Evolutionary conservation across 331 rosid genomes (phyloP).

Genomic region (Telfairia occidentalis): DNA sequence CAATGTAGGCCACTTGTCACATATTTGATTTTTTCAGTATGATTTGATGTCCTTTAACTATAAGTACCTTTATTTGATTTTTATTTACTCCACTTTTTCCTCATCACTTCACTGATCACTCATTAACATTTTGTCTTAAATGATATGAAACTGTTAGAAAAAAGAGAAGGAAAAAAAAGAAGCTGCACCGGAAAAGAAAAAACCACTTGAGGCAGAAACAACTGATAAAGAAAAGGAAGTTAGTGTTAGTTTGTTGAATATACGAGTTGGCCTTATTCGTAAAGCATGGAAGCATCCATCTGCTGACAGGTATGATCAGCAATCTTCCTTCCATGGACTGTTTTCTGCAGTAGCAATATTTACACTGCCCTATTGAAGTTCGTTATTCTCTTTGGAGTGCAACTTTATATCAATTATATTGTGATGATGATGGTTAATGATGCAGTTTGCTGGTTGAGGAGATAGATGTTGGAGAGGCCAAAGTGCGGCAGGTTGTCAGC

Average conservation of each 20-base stretch:
- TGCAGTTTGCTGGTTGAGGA: slow-evolving; percentile 93
- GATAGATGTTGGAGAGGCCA: slow-evolving; percentile 84
- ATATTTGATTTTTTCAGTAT: background rate
- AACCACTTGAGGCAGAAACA: slow-evolving; percentile 38
- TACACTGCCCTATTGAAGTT: background rate
- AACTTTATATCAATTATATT: background rate
- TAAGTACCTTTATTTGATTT: background rate
- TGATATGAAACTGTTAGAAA: slow-evolving; percentile 27
- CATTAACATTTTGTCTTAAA: slow-evolving; percentile 2
- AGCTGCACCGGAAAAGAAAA: slow-evolving; percentile 44
- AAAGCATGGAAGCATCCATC: slow-evolving; percentile 99
- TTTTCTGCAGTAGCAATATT: background rate
- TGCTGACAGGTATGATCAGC: slow-evolving; percentile 63
- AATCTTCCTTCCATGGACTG: background rate
- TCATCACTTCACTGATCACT: background rate
- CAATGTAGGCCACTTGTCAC: background rate
- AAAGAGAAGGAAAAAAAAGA: slow-evolving; percentile 41
- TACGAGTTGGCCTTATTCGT: slow-evolving; percentile 74
- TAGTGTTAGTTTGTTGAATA: slow-evolving; percentile 79
- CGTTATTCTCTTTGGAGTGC: background rate
- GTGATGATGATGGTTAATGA: background rate
- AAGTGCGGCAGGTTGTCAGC: slow-evolving; percentile 84
- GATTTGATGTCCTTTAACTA: background rate
- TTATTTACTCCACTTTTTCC: background rate
- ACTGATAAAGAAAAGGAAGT: slow-evolving; percentile 60